phyloP scores from a whole-genome alignment of 305 asterid genomes.

The Fraxinus nigra region DNA sequence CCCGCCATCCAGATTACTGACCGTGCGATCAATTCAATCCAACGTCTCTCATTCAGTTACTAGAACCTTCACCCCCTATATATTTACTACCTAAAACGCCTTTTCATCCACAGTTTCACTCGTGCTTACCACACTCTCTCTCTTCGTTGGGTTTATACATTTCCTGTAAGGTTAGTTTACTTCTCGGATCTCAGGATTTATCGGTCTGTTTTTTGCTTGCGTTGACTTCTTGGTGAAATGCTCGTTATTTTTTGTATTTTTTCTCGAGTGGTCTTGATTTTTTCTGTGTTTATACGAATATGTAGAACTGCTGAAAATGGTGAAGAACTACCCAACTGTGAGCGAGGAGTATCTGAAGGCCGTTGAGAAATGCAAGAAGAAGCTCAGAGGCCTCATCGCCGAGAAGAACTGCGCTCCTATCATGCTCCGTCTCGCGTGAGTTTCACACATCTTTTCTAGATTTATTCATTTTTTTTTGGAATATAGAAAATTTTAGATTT shows the following conservation, averaged over 20 bases:
- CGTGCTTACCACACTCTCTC: constrained; percentile 47
- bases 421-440: constrained; percentile 91
- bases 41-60: constrained; percentile 33
- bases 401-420: constrained; percentile 91
- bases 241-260: neutral
- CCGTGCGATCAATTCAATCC: constrained; percentile 44
- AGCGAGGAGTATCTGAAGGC: constrained; percentile 82
- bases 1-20: constrained; percentile 28
- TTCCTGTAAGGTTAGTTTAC: neutral
- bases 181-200: neutral
- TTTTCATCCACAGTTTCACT: constrained; percentile 8
- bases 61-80: constrained; percentile 32
- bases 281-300: constrained; percentile 11
- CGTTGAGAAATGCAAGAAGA: constrained; percentile 69
- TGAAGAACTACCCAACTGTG: constrained; percentile 77
- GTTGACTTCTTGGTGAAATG: neutral
- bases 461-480: neutral
- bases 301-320: constrained; percentile 45
- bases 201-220: neutral
- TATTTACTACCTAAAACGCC: neutral
- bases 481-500: neutral
- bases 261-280: neutral
- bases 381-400: constrained; percentile 86
- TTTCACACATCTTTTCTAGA: neutral
- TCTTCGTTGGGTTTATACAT: constrained; percentile 13